Evolutionary conservation across 2,329 filamentous ascomycete genomes (phyloP), one percentile per base, ranked within the genome.

Genomic region (Diaporthe citrichinensis): DNA sequence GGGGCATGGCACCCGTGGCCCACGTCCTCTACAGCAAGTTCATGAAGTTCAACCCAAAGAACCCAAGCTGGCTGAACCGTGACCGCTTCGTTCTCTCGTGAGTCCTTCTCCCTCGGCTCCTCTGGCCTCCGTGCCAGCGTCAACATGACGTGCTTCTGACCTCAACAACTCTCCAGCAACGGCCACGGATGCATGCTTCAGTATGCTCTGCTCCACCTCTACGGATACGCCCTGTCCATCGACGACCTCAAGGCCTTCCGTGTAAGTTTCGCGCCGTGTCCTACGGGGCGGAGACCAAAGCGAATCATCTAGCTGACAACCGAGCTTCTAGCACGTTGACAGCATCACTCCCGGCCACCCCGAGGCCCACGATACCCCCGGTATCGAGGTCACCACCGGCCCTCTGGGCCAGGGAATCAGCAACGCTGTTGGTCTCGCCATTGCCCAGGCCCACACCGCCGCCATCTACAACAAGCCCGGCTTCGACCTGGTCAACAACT

Each of bases 31-130:
- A 95, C 90, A 98, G 98, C 92, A 97, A 97, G 87, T 97, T 98
- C 91, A 95, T 99, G 95, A 97, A 89, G 86, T 99, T 98, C 92
- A 99, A 98, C 93, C 97, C 97, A 83, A 97, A 98, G 93, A 98
- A 98, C 92, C 95, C 97, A 81, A 90, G 95, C 79, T 99, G 96
- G 96, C 83, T 97, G 82, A 98, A 98, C 92, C 94, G 97, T 84
- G 97, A 99, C 88, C 94, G 97, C 86, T 99, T 99, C 84, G 95
- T 99, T 78, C 95, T 99, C 85, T 99, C 97, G 96, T 98, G 92
- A 91, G 96, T 94, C 28, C 59, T 58, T 68, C 41, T 62, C 25
- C 39, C 44, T 34, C 74, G 25, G 8, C 61, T 62, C 65, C 46
- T 31, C 65, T 55, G 59, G 72, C 41, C 69, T n/a, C 39, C 53